phyloP scores from a whole-genome alignment of 768 basidiomycete genomes.

The Agrocybe pediades region DNA sequence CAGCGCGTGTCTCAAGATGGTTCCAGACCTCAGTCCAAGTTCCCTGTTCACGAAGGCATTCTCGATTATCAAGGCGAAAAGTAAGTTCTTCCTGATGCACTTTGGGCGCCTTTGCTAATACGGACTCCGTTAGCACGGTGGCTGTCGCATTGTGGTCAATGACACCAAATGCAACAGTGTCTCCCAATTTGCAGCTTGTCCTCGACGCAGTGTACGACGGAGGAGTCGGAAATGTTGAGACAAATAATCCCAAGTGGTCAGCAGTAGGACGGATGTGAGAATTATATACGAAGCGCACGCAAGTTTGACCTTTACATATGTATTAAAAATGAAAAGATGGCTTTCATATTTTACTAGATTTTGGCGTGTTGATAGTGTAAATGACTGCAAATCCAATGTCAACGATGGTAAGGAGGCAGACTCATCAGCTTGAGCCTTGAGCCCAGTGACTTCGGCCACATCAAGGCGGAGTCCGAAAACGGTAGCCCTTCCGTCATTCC shows the following conservation, averaged over 20 bases:
- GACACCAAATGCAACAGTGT: conserved; percentile 44
- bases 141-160: conserved; percentile 74
- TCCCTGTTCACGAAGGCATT: conserved; percentile 85
- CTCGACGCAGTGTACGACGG: conserved; percentile 64
- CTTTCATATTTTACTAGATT: no score
- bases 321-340: no score
- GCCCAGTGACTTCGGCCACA: no score
- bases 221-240: conserved; percentile 57
- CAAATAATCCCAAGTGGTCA: conserved; percentile 65
- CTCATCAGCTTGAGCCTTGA: no score
- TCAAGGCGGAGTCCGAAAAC: no score
- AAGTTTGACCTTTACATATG: no score
- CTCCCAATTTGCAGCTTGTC: conserved; percentile 54
- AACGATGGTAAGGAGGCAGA: no score
- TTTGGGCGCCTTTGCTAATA: not conserved
- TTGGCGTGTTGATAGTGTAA: no score
- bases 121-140: conserved; percentile 41
- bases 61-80: conserved; percentile 72
- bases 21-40: conserved; percentile 71
- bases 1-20: not conserved
- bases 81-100: conserved; percentile 43
- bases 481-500: no score
- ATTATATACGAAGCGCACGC: no score
- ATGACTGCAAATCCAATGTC: no score
- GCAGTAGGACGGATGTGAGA: conserved; percentile 20